Evolutionary conservation across 2,329 filamentous ascomycete species (phyloP), one percentile per base, ranked within the genome.

Genomic region (Fusarium equiseti): DNA sequence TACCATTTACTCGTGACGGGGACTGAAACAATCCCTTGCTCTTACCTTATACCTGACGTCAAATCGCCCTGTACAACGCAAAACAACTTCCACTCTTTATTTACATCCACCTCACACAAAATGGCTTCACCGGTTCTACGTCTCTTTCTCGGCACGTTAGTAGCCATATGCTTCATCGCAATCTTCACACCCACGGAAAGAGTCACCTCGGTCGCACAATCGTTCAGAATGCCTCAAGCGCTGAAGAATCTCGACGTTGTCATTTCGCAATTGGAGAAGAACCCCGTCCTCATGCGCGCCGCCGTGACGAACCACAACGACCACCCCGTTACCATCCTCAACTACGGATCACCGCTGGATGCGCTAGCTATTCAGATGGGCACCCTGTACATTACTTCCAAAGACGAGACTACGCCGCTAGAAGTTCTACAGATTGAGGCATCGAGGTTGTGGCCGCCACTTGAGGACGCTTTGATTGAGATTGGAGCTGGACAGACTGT

Each of bases 261-360:
- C 24, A 73, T 81, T 7, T 58, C 76, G 54, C 80, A 83, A 35
- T 56, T 70, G 24, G 65, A 66, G 43, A 78, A 79, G 18, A 78
- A 79, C 48, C 79, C 82, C 20, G 79, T 78, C 6, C 77, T 78
- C 8, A 66, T 85, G 29, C 77, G 75, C 12, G 71, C 82, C 43
- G 76, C 74, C 3, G 79, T 85, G 43, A 82, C 78, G 49, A 85
- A 85, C 76, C 79, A 76, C 13, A 77, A 81, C 57, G 68, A 76
- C 4, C 59, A 69, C 7, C 73, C 82, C 2, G 76, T 84, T 56
- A 84, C 82, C 2, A 69, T 85, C 24, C 78, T 85, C 38, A 75
- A 72, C 6, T 85, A 83, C 77, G 76, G 81, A 51, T 83, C 83
- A 1, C 83, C 83, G n/a, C 76, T 85, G n/a, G 83, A 85, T 67